Base-by-base conservation (phyloP, 2,329 filamentous ascomycete genomes). In the Fusarium tupiense region DNA sequence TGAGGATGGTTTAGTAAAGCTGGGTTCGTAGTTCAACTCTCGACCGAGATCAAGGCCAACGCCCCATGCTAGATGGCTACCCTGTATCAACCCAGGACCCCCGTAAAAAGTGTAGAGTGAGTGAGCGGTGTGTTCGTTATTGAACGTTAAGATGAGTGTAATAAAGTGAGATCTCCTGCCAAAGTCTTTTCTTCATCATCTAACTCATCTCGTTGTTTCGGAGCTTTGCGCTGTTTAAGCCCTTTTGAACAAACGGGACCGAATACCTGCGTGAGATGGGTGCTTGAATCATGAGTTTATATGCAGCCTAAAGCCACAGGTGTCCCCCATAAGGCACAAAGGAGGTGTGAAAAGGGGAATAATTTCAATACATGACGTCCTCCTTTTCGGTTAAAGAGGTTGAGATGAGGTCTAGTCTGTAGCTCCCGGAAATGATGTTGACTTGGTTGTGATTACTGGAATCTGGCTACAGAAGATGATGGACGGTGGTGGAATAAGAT, bases 381-480 rank as follows among this genome's bases (percentile, higher is more conserved):
- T 12, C 10, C 24, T 50, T 7, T n/a, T 44, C 47, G 67, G 60
- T 50, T 66, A 66, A 70, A 70, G 35, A 53, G 37, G 41, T 14
- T 52, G 37, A 37, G 24, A 69, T 38, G 43, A 59, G 46, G 50
- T 26, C 40, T 50, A 52, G 33, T 68, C 29, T 33, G 29, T 20
- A 61, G 46, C 40, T 68, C 60, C 58, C 58, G 40, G 33, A 70
- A 26, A 54, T 54, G 50, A 66, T 47, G 53, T 53, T 40, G 52
- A 69, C 44, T 40, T 52, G 40, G 60, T 38, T 59, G 47, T 47
- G 67, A 64, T 43, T 56, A 40, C 47, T 44, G 62, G 61, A 61
- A 76, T 71, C 66, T 79, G 69, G 73, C 69, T 52, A 74, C 43
- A 77, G 77, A 79, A 79, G 60, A 58, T 50, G 60, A 54, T 78